Evolutionary conservation across 2,329 filamentous ascomycete genomes (phyloP), one percentile per base, ranked within the genome.

Genomic region (Colletotrichum gigasporum): DNA sequence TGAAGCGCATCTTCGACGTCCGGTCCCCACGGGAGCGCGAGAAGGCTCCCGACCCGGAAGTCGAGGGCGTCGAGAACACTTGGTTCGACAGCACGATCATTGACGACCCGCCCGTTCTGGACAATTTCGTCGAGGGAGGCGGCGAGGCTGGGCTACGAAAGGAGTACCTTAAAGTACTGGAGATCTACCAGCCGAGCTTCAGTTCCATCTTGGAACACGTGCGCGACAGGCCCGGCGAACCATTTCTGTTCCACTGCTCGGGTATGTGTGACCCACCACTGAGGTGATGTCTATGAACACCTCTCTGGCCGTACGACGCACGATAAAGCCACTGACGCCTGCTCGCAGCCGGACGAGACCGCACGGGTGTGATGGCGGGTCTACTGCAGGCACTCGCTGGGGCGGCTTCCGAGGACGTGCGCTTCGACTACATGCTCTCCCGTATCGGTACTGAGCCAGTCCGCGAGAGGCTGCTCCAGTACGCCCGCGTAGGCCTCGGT

Each of bases 231-330:
- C 79, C 80, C 7, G 61, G 70, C 1, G 78, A 83, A 69, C 76
- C 79, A 14, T 78, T 85, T 63, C 65, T 87, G 48, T 81, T 87
- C 39, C 85, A 87, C 70, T 87, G 85, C 70, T 85, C 81, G 8
- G 84, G 84, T 85, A 68, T 68, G 78, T 73, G n/a, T 22, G n/a
- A 7, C n/a, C 5, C 22, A 11, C 7, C n/a, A n/a, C n/a, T n/a
- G n/a, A n/a, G n/a, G n/a, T n/a, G n/a, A n/a, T n/a, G n/a, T n/a
- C n/a, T n/a, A n/a, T 11, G 20, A 22, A 14, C 8, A 14, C n/a
- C 8, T 50, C 14, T 20, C 4, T 39, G 11, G 32, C 30, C 22
- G 16, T 47, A 20, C 8, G 30, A 10, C 35, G 20, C 10, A 16
- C 16, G 28, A 9, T 18, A 35, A 12, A 9, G 12, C 16, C 8